A percentile compares a stretch with the other conserved stretches of the same genome.
These are phyloP conservation scores for Lipomyces oligophaga DNA, from an alignment of 805 yeast genomes.

Conservation along the genomic window DNA sequence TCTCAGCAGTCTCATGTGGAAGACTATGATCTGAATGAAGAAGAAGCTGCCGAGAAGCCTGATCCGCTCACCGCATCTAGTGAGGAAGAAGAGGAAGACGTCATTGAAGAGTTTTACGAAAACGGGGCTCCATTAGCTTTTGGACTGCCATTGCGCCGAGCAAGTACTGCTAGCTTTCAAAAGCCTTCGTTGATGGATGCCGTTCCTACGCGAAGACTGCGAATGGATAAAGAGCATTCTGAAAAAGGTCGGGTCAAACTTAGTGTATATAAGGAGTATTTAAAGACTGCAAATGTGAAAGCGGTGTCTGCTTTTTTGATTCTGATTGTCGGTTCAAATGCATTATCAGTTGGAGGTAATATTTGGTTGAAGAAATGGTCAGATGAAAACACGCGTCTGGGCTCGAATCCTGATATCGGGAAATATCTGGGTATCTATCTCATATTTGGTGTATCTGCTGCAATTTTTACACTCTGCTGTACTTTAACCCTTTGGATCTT, in stretches of 20 bases:
- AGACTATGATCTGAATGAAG: not conserved
- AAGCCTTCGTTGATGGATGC: constrained; percentile 31
- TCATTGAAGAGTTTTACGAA: constrained; percentile 4
- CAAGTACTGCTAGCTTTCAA: constrained; percentile 60
- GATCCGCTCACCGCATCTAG: constrained; percentile 15
- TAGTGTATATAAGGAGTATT: constrained; percentile 77
- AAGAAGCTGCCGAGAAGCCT: not conserved
- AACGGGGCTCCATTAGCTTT: constrained; percentile 6
- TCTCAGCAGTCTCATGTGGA: constrained; percentile 1
- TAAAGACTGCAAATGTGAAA: constrained; percentile 75
- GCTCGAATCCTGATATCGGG: constrained; percentile 65
- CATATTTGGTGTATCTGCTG: constrained; percentile 63
- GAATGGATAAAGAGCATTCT: constrained; percentile 58
- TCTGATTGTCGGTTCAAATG: constrained; percentile 41
- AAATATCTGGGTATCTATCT: constrained; percentile 75
- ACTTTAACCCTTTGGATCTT: constrained; percentile 68
- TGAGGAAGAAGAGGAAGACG: constrained; percentile 22
- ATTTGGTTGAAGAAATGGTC: constrained; percentile 98
- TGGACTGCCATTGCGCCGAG: constrained; percentile 46
- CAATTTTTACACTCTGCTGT: constrained; percentile 59
- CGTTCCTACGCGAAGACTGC: constrained; percentile 24
- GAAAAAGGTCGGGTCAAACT: constrained; percentile 94
- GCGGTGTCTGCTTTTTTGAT: constrained; percentile 57
- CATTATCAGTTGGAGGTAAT: constrained; percentile 46
- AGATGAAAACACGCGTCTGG: constrained; percentile 68